These are phyloP conservation scores for Leptographium galeiforme DNA, from an alignment of 2,329 filamentous ascomycete genomes.

Conservation along the genomic window DNA sequence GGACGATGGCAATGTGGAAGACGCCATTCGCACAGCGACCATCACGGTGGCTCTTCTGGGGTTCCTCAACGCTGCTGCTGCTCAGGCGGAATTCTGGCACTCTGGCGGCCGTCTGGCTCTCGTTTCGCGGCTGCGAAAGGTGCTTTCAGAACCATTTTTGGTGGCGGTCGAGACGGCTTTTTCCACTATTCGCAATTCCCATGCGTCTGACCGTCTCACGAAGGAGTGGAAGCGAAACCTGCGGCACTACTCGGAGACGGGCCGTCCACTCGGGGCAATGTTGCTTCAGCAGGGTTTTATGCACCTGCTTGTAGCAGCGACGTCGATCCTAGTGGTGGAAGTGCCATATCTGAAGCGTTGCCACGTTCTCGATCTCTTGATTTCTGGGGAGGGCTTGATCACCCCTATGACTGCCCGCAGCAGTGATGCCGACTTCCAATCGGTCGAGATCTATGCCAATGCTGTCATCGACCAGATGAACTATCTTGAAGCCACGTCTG, in stretches of 20 bases:
- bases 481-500: conserved; percentile 74
- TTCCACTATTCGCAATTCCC: conserved; percentile 75
- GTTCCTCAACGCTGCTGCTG: conserved; percentile 72
- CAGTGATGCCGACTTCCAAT: conserved; percentile 38
- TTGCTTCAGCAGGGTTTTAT: conserved; percentile 81
- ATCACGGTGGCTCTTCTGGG: conserved; percentile 78
- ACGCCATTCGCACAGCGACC: conserved; percentile 57
- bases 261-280: conserved; percentile 80
- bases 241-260: conserved; percentile 66
- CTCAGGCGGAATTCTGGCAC: conserved; percentile 70
- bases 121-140: conserved; percentile 54
- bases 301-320: conserved; percentile 66
- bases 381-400: conserved; percentile 36
- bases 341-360: conserved; percentile 42
- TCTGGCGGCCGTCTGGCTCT: conserved; percentile 59
- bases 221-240: conserved; percentile 82
- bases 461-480: conserved; percentile 74
- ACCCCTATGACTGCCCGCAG: conserved; percentile 26
- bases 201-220: conserved; percentile 47
- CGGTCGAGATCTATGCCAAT: conserved; percentile 51
- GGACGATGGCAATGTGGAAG: conserved; percentile 47
- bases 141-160: conserved; percentile 75
- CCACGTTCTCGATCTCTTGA: conserved; percentile 62
- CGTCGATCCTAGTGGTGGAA: conserved; percentile 57
- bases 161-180: conserved; percentile 79